Evolutionary conservation across 306 rosid species (phyloP).

Genomic region (Castanea crenata): DNA sequence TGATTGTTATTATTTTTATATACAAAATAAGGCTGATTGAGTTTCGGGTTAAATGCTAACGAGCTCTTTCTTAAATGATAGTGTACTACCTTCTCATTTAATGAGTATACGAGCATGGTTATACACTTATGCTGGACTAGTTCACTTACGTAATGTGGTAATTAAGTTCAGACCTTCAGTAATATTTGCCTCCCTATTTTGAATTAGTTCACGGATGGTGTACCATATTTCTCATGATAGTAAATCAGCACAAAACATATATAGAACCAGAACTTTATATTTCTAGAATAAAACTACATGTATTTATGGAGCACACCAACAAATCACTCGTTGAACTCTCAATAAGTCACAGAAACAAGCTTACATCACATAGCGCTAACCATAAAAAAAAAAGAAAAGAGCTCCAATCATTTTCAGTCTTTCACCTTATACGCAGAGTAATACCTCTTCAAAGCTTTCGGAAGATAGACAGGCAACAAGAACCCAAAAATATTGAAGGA

Average conservation of each 20-base stretch:
- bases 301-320: neutral
- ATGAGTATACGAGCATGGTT: no score
- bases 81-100: no score
- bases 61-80: no score
- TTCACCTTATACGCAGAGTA: conserved; percentile 43
- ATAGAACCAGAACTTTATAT: neutral
- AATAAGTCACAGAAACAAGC: neutral
- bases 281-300: neutral
- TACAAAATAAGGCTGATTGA: no score
- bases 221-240: neutral
- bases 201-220: neutral
- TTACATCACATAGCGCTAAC: neutral
- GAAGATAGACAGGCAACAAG: conserved; percentile 86
- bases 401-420: conserved; percentile 11
- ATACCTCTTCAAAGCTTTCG: conserved; percentile 71
- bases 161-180: no score
- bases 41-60: no score
- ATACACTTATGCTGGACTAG: no score
- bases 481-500: conserved; percentile 88
- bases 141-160: no score
- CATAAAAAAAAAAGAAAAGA: neutral
- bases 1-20: no score
- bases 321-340: neutral
- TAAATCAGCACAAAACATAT: neutral
- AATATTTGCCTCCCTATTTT: no score